phyloP scores from a whole-genome alignment of 202 grass and related monocot genomes.

The Carex arenaria region DNA sequence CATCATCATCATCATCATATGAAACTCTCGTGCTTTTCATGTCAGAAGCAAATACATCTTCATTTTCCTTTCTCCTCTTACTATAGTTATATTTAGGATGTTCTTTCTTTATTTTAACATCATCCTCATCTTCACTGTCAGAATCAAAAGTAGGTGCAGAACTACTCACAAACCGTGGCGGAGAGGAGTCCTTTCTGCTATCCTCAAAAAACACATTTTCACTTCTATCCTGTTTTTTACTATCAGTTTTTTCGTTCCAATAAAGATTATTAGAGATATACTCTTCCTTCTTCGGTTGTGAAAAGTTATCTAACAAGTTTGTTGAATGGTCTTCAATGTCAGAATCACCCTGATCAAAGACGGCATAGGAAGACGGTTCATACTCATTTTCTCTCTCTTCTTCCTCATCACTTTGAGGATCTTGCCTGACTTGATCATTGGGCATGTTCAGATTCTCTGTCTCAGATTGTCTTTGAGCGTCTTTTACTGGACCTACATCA shows the following conservation, averaged over 20 bases:
- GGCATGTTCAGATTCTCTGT: not conserved
- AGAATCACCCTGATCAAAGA: conserved; percentile 66
- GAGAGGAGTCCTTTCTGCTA: conserved; percentile 28
- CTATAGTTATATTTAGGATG: not conserved
- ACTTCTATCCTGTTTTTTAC: conserved; percentile 28
- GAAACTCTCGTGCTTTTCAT: conserved; percentile 27
- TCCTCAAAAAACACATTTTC: conserved; percentile 34
- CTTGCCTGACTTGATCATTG: not conserved
- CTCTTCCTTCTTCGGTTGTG: conserved; percentile 45
- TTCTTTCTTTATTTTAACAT: conserved; percentile 31
- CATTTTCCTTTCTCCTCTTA: not conserved
- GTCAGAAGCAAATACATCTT: conserved; percentile 18
- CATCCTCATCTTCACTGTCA: conserved; percentile 37
- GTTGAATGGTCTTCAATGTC: conserved; percentile 37
- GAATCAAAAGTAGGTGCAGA: conserved; percentile 68
- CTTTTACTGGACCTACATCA: conserved; percentile 24
- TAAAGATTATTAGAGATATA: conserved; percentile 27
- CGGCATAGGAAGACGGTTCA: conserved; percentile 24
- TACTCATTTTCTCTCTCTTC: conserved; percentile 15
- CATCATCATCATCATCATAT: conserved; percentile 34
- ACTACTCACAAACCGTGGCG: conserved; percentile 34
- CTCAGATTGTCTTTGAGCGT: not conserved
- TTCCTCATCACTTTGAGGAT: not conserved
- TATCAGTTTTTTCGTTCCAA: conserved; percentile 23
- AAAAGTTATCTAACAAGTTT: conserved; percentile 57